phyloP scores from a whole-genome alignment of 2,329 filamentous ascomycete genomes.

The Aspergillus pseudonomiae region DNA sequence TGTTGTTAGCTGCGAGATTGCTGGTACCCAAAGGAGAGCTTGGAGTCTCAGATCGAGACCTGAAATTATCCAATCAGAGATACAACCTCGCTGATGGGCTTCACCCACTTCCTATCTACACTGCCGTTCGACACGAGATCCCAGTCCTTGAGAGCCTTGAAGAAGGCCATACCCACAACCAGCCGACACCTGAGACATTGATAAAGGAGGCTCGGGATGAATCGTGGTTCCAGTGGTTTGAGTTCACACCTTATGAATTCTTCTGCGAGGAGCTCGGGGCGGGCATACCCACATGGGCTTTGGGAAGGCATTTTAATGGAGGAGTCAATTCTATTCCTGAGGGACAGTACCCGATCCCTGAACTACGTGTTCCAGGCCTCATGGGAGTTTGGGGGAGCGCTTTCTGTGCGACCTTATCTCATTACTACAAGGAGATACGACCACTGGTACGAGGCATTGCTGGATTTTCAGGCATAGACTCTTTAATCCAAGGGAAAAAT shows the following conservation, averaged over 20 bases:
- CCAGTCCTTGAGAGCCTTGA: conserved; percentile 58
- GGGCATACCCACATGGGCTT: conserved; percentile 91
- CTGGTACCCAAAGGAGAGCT: conserved; percentile 85
- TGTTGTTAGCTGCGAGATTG: conserved; percentile 80
- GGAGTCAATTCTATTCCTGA: conserved; percentile 68
- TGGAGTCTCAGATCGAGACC: conserved; percentile 72
- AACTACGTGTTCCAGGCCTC: conserved; percentile 78
- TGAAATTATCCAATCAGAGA: conserved; percentile 88
- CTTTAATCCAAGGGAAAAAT: conserved; percentile 78
- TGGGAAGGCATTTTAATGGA: conserved; percentile 78
- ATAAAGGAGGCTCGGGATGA: conserved; percentile 60
- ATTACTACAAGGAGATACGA: conserved; percentile 94
- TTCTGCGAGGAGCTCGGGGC: conserved; percentile 91
- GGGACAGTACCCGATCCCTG: conserved; percentile 73
- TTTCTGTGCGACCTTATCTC: conserved; percentile 91
- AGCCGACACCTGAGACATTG: conserved; percentile 36
- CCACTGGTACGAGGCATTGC: conserved; percentile 75
- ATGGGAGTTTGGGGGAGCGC: conserved; percentile 97
- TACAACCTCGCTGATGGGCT: conserved; percentile 75
- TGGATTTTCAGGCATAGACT: conserved; percentile 77
- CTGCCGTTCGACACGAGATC: conserved; percentile 93
- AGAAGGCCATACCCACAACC: conserved; percentile 31
- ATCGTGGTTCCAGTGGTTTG: conserved; percentile 98
- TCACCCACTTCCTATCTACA: conserved; percentile 91
- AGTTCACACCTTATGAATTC: conserved; percentile 91